These are phyloP conservation scores for Diaporthe aspalathi DNA, from an alignment of 2,329 filamentous ascomycete genomes.

Conservation along the genomic window DNA sequence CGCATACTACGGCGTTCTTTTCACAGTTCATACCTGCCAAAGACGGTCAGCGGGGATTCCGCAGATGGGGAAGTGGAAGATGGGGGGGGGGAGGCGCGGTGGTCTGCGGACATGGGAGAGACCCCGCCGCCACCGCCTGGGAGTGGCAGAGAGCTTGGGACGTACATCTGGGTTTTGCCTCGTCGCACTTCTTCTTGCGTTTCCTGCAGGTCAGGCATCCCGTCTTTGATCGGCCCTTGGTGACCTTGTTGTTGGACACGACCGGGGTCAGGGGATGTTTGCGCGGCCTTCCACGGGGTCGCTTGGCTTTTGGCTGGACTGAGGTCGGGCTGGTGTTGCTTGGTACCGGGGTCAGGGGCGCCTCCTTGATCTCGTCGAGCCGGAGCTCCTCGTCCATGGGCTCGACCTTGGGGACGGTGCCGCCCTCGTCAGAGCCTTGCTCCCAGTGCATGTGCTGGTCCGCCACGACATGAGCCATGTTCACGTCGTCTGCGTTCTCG, in stretches of 20 bases:
- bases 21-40: slow-evolving; percentile 82
- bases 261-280: slow-evolving; percentile 78
- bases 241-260: slow-evolving; percentile 72
- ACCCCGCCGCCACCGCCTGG: neutral
- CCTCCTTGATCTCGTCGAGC: slow-evolving; percentile 63
- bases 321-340: slow-evolving; percentile 41
- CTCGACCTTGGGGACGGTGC: slow-evolving; percentile 66
- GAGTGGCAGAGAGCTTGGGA: slow-evolving; percentile 33
- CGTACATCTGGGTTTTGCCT: slow-evolving; percentile 75
- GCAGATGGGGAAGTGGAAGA: slow-evolving; percentile 8
- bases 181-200: slow-evolving; percentile 79
- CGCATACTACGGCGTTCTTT: slow-evolving; percentile 92
- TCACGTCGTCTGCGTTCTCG: slow-evolving; percentile 41
- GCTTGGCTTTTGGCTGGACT: slow-evolving; percentile 61
- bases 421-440: slow-evolving; percentile 56
- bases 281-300: slow-evolving; percentile 82
- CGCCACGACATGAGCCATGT: slow-evolving; percentile 32
- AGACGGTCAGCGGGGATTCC: neutral
- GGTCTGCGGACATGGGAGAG: slow-evolving; percentile 4
- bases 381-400: slow-evolving; percentile 67
- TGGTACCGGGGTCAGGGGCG: slow-evolving; percentile 49
- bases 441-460: slow-evolving; percentile 60
- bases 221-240: slow-evolving; percentile 80
- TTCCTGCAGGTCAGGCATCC: slow-evolving; percentile 76
- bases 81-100: neutral